Evolutionary conservation across 2,329 filamentous ascomycete genomes (phyloP).

Genomic region (Emmonsia crescens): DNA sequence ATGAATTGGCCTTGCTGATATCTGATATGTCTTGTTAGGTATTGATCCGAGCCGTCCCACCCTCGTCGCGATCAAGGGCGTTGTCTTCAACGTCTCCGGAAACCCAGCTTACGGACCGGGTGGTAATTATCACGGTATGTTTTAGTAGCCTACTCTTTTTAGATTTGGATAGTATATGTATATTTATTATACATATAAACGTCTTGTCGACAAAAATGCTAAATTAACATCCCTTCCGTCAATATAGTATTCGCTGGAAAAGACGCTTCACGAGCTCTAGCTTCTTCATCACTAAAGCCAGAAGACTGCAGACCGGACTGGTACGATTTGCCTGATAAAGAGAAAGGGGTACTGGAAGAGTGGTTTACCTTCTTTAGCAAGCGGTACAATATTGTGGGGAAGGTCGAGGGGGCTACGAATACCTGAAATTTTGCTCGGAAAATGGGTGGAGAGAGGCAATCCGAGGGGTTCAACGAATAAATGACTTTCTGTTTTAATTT

Average conservation of each 20-base stretch:
- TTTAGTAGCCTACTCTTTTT: not conserved
- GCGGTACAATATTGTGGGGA: slow-evolving; percentile 68
- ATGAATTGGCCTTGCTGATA: not conserved
- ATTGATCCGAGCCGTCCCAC: slow-evolving; percentile 32
- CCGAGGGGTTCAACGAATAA: not conserved
- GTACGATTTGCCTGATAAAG: slow-evolving; percentile 70
- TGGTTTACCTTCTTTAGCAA: slow-evolving; percentile 97
- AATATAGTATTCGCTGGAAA: slow-evolving; percentile 81
- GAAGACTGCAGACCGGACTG: slow-evolving; percentile 78
- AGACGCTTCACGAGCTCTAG: slow-evolving; percentile 87
- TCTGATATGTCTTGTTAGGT: slow-evolving; percentile 8
- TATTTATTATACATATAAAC: not conserved
- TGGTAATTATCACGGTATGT: slow-evolving; percentile 73
- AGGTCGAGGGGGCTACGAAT: slow-evolving; percentile 32
- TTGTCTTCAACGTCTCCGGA: slow-evolving; percentile 84
- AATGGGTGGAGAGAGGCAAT: too few species aligned
- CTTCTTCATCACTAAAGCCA: slow-evolving; percentile 70
- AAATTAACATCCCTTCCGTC: not conserved
- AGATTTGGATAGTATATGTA: not conserved
- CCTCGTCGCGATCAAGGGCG: slow-evolving; percentile 63
- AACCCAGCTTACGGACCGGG: slow-evolving; percentile 78
- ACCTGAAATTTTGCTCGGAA: slow-evolving; percentile 13
- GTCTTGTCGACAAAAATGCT: not conserved
- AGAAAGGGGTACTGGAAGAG: slow-evolving; percentile 75
- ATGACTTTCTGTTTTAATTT: not conserved